A percentile compares a stretch with the other conserved stretches of the same genome.
Evolutionary conservation across 257 asterid species (phyloP).

Genomic region (Solanum tarijense): DNA sequence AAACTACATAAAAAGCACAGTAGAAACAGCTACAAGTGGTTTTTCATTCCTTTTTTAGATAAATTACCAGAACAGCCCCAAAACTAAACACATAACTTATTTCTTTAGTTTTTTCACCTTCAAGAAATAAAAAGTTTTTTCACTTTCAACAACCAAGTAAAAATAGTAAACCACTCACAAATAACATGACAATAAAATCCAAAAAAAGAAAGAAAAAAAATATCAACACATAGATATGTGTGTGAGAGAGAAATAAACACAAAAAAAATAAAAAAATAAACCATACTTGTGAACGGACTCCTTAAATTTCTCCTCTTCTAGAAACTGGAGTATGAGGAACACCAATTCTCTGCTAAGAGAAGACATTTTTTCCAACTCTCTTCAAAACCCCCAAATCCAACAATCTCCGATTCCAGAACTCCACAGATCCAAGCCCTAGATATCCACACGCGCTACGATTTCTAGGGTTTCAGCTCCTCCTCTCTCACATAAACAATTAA

Average conservation of each 20-base stretch:
- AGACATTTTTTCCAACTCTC: conserved; percentile 38
- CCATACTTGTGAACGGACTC: conserved; percentile 80
- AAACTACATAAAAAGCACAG: neutral
- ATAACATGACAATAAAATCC: neutral
- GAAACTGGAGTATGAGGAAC: conserved; percentile 88
- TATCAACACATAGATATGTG: neutral
- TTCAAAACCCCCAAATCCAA: conserved; percentile 14
- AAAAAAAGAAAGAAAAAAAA: neutral
- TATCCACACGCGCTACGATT: conserved; percentile 20
- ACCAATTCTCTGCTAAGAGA: conserved; percentile 94
- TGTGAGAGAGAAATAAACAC: neutral
- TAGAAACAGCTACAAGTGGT: neutral
- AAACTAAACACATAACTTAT: neutral
- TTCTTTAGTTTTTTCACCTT: neutral
- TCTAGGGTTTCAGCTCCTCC: conserved; percentile 50
- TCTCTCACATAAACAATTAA: neutral
- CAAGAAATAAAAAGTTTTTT: neutral
- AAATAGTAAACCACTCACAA: neutral
- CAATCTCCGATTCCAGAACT: neutral
- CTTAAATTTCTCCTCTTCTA: conserved; percentile 95
- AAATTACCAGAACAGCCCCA: conserved; percentile 1
- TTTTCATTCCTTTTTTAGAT: neutral
- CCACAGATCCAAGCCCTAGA: conserved; percentile 49
- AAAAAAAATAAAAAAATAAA: neutral
- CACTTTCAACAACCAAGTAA: neutral